Evolutionary conservation across 75 land plant species (phyloP).

Genomic region (Sequoiadendron giganteum): DNA sequence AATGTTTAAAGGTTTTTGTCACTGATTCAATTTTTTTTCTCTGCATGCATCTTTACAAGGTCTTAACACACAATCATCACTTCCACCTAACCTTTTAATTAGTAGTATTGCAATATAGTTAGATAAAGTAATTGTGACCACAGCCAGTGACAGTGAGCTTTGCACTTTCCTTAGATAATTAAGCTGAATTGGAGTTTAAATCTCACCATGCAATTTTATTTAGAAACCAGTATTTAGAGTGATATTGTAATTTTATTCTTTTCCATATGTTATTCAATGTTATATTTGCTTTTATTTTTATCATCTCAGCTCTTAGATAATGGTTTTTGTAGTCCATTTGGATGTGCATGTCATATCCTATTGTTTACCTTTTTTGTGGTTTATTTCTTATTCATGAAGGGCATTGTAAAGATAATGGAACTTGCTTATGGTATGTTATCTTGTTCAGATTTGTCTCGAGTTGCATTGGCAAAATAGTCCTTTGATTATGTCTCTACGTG

Average conservation of each 20-base stretch:
- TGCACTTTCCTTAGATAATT: background rate
- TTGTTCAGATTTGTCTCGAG: slow-evolving; percentile 69
- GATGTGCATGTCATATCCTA: background rate
- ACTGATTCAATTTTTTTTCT: background rate
- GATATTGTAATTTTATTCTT: background rate
- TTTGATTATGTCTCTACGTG: slow-evolving; percentile 93
- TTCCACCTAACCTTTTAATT: too few species aligned
- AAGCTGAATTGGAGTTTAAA: background rate
- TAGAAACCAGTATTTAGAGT: background rate
- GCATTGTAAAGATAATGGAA: background rate
- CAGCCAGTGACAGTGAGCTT: background rate
- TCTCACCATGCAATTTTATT: background rate
- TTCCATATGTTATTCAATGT: background rate
- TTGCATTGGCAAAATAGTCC: slow-evolving; percentile 95
- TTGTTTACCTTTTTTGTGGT: background rate
- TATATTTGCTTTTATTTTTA: background rate
- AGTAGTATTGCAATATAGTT: too few species aligned
- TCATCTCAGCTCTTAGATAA: background rate
- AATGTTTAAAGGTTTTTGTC: background rate
- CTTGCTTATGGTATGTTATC: background rate
- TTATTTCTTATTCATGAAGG: background rate
- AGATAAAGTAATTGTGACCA: too few species aligned
- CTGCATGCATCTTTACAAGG: background rate
- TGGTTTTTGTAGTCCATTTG: background rate
- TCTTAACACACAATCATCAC: too few species aligned